Evolutionary conservation across 805 yeast species (phyloP), one percentile per base, ranked within the genome.

Genomic region (Millerozyma miso): DNA sequence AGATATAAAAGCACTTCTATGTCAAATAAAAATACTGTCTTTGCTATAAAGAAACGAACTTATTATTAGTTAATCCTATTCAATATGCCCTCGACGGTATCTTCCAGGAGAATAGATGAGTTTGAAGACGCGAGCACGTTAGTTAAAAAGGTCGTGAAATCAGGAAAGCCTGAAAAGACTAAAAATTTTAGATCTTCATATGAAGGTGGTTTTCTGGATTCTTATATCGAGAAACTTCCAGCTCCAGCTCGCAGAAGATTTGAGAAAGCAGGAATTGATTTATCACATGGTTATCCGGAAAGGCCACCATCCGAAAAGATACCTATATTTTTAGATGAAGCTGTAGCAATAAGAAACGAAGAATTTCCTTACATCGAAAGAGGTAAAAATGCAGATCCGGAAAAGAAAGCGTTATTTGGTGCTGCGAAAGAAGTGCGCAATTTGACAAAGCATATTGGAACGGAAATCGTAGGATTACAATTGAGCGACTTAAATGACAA

Each of bases 401-500:
- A 59, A 43, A 61, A 61, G 53, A 59, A 55, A 42, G 58, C 60
- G 19, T 46, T 60, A 15, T 51, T 59, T 29, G 55, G 55, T 10
- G 60, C 63, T 29, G 63, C 63, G 13, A 53, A 51, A 41, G 60
- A 60, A 49, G 60, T 62, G 37, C 50, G 45, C 13, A 41, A 60
- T 46, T 52, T 56, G 48, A 52, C 57, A 36, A 53, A 55, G 47
- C 54, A 60, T 44, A 47, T 60, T 47, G 58, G 59, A 40, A 58
- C 65, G 8, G 65, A 59, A 47, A 54, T 59, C 41, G 54, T 58
- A 36, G 66, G 65, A 7, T 54, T 59, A 45, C 63, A 59, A 48
- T 54, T 59, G 35, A 39, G 38, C 17, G 62, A 59, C 6, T 56
- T 59, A 32, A 56, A 33, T 35, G 62, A 59, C 39, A 32, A 57